Conservation (phyloP, 495 filamentous ascomycete species). For the Amorphotheca resinae region DNA sequence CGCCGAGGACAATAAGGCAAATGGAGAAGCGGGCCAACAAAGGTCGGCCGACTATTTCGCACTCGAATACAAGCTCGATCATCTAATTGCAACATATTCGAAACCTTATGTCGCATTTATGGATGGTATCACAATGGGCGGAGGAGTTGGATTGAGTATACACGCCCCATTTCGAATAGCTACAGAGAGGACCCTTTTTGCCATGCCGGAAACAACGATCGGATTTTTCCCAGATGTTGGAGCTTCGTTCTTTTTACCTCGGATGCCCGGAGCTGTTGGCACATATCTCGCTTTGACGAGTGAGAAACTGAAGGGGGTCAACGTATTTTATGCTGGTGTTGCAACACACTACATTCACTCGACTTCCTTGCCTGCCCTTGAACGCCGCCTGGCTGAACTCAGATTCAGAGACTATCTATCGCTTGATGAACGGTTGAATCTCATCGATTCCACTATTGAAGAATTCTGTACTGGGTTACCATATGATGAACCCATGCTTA, state of each 20-base stretch:
- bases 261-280: conserved; percentile 70
- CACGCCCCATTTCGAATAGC: conserved; percentile 95
- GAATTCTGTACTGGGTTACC: conserved; percentile 81
- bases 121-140: conserved; percentile 98
- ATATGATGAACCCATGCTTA: conserved; percentile 46
- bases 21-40: conserved; percentile 51
- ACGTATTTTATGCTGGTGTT: conserved; percentile 72
- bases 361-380: conserved; percentile 63
- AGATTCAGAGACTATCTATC: conserved; percentile 64
- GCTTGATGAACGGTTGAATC: conserved; percentile 44
- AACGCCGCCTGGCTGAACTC: conserved; percentile 77
- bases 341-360: conserved; percentile 95
- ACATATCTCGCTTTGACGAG: conserved; percentile 89
- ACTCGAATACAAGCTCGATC: conserved; percentile 87
- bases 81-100: conserved; percentile 83
- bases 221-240: conserved; percentile 98
- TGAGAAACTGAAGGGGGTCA: conserved; percentile 62
- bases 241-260: conserved; percentile 84
- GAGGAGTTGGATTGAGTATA: conserved; percentile 84
- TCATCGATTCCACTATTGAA: conserved; percentile 79
- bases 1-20: conserved; percentile 55
- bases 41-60: conserved; percentile 74
- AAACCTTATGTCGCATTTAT: conserved; percentile 95
- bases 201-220: conserved; percentile 97
- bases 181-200: conserved; percentile 86